Evolutionary conservation across 208 protist genomes (phyloP).

Genomic region (Tritrichomonas musculus): DNA sequence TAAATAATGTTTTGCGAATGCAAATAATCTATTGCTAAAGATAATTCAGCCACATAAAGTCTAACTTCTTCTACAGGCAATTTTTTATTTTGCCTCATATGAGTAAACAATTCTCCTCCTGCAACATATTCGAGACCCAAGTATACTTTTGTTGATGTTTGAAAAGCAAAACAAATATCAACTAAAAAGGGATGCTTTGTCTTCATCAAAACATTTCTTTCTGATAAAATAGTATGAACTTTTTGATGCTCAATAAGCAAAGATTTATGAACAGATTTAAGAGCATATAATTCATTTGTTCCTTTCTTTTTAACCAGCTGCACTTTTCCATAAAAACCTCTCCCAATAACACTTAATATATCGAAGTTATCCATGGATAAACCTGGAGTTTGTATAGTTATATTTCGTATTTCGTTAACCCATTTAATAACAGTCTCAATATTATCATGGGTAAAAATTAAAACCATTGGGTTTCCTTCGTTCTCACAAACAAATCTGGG

Average conservation of each 20-base stretch:
- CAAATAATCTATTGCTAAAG: neutral
- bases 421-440: neutral
- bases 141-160: neutral
- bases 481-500: neutral
- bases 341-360: neutral
- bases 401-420: neutral
- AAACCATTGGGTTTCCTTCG: neutral
- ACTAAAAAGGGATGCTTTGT: neutral
- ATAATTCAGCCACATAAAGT: neutral
- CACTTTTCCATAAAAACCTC: neutral
- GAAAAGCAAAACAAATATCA: neutral
- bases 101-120: neutral
- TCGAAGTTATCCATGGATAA: neutral
- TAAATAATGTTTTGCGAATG: neutral
- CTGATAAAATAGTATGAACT: neutral
- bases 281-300: neutral
- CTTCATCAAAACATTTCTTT: neutral
- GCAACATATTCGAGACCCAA: neutral
- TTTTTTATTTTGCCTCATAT: neutral
- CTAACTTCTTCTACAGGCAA: neutral
- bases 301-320: neutral
- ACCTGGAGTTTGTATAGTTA: neutral
- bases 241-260: neutral
- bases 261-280: neutral
- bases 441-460: neutral